Percentiles rank a stretch among this genome's conserved stretches.
Conservation (phyloP, 768 basidiomycete genomes). For the Leucocoprinus leucothites region DNA sequence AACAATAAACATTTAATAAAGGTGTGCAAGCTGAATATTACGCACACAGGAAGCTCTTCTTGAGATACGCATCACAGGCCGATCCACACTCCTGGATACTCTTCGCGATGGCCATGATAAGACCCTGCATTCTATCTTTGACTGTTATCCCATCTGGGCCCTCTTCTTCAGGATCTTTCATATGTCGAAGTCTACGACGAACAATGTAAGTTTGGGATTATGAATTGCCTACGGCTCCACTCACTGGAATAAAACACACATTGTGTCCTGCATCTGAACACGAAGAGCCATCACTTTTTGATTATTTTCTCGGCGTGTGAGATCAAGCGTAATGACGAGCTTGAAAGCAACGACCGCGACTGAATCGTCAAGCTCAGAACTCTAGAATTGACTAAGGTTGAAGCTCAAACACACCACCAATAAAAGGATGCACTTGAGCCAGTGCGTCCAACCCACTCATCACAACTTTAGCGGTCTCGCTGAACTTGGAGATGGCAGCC, state of each 20-base stretch:
- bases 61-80: conserved; percentile 43
- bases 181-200: conserved; percentile 24
- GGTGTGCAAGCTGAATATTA: conserved; percentile 7
- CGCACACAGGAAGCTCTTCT: conserved; percentile 37
- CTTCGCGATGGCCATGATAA: conserved; percentile 28
- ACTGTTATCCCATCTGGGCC: conserved; percentile 31
- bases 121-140: conserved; percentile 26
- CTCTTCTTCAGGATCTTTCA: conserved; percentile 19
- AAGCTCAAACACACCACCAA: conserved; percentile 32
- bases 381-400: no score
- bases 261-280: conserved; percentile 48
- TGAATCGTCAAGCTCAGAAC: no score
- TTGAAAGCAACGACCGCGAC: conserved; percentile 51
- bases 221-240: conserved; percentile 15
- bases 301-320: conserved; percentile 50
- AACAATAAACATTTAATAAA: background rate
- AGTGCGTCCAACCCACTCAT: conserved; percentile 31
- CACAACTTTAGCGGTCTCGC: conserved; percentile 18
- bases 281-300: conserved; percentile 43
- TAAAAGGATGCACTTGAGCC: conserved; percentile 33
- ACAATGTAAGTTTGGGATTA: no score
- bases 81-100: conserved; percentile 43
- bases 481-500: conserved; percentile 5
- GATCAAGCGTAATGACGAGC: conserved; percentile 43
- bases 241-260: conserved; percentile 43